Evolutionary conservation across 1,284 basidiomycete species (phyloP).

Genomic region (Coniferiporia sulphurascens): DNA sequence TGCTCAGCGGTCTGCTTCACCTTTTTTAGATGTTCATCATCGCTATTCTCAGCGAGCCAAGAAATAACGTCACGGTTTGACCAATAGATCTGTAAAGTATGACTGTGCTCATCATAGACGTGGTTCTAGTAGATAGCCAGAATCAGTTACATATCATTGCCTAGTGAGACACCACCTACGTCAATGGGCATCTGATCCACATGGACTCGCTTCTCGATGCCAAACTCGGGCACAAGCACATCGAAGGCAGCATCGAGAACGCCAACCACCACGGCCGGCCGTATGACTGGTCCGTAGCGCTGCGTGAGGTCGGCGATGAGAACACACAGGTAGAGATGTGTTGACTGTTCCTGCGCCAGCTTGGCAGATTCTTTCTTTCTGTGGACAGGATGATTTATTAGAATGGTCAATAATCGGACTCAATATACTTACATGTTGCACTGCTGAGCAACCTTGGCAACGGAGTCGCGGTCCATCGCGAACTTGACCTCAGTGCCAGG

Average conservation of each 20-base stretch:
- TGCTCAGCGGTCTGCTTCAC: slow-evolving; percentile 86
- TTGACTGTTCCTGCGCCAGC: slow-evolving; percentile 94
- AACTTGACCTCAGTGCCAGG: slow-evolving; percentile 75
- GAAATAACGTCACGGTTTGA: slow-evolving; percentile 87
- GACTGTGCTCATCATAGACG: slow-evolving; percentile 89
- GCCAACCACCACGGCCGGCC: slow-evolving; percentile 88
- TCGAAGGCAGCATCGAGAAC: slow-evolving; percentile 97
- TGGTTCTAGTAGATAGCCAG: slow-evolving; percentile 57
- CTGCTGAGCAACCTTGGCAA: slow-evolving; percentile 95
- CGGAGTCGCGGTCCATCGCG: slow-evolving; percentile 93
- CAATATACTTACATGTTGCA: slow-evolving; percentile 78
- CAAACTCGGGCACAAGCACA: slow-evolving; percentile 89
- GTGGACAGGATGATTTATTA: slow-evolving; percentile 21
- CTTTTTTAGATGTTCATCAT: slow-evolving; percentile 90
- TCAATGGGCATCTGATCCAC: slow-evolving; percentile 98
- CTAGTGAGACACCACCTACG: slow-evolving; percentile 39
- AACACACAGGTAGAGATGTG: slow-evolving; percentile 92
- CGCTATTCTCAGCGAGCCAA: slow-evolving; percentile 91
- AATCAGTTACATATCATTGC: neutral
- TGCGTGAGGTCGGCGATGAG: slow-evolving; percentile 91
- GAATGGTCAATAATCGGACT: slow-evolving; percentile 8
- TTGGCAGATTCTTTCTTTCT: slow-evolving; percentile 88
- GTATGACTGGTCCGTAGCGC: slow-evolving; percentile 91
- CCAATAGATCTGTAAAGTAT: slow-evolving; percentile 91
- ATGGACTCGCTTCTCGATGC: slow-evolving; percentile 97